Evolutionary conservation across 106 monocot species (phyloP).

Genomic region (Allium sativum): DNA sequence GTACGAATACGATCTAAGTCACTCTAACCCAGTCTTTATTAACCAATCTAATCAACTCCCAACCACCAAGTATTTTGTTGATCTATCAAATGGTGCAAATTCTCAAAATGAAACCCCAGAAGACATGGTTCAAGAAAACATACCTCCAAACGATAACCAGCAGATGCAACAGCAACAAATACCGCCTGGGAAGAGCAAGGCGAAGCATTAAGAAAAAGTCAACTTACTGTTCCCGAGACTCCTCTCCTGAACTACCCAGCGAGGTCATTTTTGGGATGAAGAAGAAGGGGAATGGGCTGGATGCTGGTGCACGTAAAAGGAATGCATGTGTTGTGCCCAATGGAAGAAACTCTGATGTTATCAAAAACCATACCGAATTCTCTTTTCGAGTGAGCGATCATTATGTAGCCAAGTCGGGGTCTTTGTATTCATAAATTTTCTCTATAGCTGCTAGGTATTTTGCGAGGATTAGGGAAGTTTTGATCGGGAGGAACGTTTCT

Average conservation of each 20-base stretch:
- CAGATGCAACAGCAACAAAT: too few relatives aligned
- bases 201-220: slow-evolving; percentile 67
- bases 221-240: slow-evolving; percentile 92
- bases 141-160: slow-evolving; percentile 61
- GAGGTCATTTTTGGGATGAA: slow-evolving; percentile 34
- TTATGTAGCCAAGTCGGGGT: slow-evolving; percentile 43
- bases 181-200: slow-evolving; percentile 57
- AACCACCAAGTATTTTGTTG: slow-evolving; percentile 33
- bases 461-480: slow-evolving; percentile 77
- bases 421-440: slow-evolving; percentile 76
- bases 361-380: slow-evolving; percentile 29
- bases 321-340: slow-evolving; percentile 45
- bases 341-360: slow-evolving; percentile 31
- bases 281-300: slow-evolving; percentile 67
- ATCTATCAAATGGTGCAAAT: slow-evolving; percentile 41
- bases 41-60: slow-evolving; percentile 17
- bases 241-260: slow-evolving; percentile 84
- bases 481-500: slow-evolving; percentile 78
- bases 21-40: slow-evolving; percentile 8
- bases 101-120: too few relatives aligned
- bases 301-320: slow-evolving; percentile 61
- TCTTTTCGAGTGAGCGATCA: slow-evolving; percentile 28
- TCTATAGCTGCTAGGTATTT: slow-evolving; percentile 78
- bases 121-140: slow-evolving; percentile 58
- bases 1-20: slow-evolving; percentile 40